These are phyloP conservation scores for Hyphodiscus sp. DNA, from an alignment of 2,329 filamentous ascomycete species.

Conservation along the genomic window DNA sequence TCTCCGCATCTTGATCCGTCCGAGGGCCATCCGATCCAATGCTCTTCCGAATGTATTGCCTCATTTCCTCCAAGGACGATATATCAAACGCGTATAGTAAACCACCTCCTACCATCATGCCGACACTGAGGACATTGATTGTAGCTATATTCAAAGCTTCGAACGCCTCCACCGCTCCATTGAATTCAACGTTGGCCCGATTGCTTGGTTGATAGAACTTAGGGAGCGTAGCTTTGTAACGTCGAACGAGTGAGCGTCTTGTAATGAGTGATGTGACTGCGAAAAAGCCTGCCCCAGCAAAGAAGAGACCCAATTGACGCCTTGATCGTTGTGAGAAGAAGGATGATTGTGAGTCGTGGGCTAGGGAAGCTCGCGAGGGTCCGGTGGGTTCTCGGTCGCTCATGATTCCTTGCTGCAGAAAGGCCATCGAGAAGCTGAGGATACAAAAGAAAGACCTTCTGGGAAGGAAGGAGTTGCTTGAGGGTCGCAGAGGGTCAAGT, in stretches of 20 bases:
- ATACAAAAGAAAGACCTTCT: no score
- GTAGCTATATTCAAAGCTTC: slow-evolving; percentile 84
- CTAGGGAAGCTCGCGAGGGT: slow-evolving; percentile 3
- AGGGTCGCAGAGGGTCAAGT: no score
- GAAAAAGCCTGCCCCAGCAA: slow-evolving; percentile 71
- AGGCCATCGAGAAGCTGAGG: slow-evolving; percentile 16
- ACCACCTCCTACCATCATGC: slow-evolving; percentile 68
- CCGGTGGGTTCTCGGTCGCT: slow-evolving; percentile 7
- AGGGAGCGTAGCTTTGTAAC: slow-evolving; percentile 55
- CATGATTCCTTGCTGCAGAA: slow-evolving; percentile 17
- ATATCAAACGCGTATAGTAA: slow-evolving; percentile 74
- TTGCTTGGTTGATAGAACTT: slow-evolving; percentile 66
- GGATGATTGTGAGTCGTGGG: slow-evolving; percentile 15
- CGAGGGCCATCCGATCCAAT: slow-evolving; percentile 32
- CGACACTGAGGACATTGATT: slow-evolving; percentile 72
- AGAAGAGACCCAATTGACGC: slow-evolving; percentile 63
- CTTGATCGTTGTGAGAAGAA: slow-evolving; percentile 28
- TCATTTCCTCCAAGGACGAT: slow-evolving; percentile 59
- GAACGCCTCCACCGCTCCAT: slow-evolving; percentile 65
- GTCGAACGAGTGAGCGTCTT: slow-evolving; percentile 60
- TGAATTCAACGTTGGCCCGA: slow-evolving; percentile 43
- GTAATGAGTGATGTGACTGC: slow-evolving; percentile 65
- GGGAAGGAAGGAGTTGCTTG: no score
- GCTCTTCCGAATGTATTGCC: slow-evolving; percentile 41
- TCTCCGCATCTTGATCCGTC: slow-evolving; percentile 46